Conservation (phyloP, 1,284 basidiomycete genomes). For the Ganoderma multipileum region DNA sequence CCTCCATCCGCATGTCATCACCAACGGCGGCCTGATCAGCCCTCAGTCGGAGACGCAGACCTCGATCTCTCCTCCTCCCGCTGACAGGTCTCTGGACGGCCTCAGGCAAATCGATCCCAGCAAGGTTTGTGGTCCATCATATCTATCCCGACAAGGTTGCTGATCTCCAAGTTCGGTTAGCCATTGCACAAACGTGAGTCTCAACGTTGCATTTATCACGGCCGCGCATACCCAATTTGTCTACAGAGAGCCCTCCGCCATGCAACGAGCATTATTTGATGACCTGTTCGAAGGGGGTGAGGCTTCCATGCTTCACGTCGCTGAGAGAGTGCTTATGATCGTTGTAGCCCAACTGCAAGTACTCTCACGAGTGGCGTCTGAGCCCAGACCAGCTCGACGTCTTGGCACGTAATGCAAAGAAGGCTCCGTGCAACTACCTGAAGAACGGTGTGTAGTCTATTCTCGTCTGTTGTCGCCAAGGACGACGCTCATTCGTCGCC, state of each 20-base stretch:
- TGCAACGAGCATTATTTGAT: constrained; percentile 84
- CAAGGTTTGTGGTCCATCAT: constrained; percentile 36
- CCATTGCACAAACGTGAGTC: constrained; percentile 47
- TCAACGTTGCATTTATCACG: not conserved
- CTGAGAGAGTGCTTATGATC: not conserved
- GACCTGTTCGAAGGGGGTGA: constrained; percentile 78
- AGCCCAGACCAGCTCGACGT: constrained; percentile 71
- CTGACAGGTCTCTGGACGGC: constrained; percentile 21
- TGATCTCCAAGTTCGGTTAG: constrained; percentile 28
- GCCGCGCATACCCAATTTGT: constrained; percentile 1
- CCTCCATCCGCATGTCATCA: constrained; percentile 33
- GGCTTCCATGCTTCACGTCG: constrained; percentile 29
- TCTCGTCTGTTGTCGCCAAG: not conserved
- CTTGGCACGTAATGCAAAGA: constrained; percentile 76
- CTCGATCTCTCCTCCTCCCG: constrained; percentile 29
- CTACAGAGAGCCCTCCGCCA: constrained; percentile 72
- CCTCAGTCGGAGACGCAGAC: constrained; percentile 42
- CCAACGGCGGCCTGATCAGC: constrained; percentile 42
- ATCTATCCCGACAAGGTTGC: not conserved
- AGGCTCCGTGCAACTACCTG: constrained; percentile 80
- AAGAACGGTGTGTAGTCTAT: constrained; percentile 62
- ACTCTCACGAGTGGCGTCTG: constrained; percentile 78
- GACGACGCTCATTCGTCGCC: constrained; percentile 5
- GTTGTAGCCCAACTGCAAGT: constrained; percentile 72
- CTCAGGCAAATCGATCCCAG: constrained; percentile 38